phyloP scores from a whole-genome alignment of 2,329 filamentous ascomycete genomes.

The Fusarium citri region DNA sequence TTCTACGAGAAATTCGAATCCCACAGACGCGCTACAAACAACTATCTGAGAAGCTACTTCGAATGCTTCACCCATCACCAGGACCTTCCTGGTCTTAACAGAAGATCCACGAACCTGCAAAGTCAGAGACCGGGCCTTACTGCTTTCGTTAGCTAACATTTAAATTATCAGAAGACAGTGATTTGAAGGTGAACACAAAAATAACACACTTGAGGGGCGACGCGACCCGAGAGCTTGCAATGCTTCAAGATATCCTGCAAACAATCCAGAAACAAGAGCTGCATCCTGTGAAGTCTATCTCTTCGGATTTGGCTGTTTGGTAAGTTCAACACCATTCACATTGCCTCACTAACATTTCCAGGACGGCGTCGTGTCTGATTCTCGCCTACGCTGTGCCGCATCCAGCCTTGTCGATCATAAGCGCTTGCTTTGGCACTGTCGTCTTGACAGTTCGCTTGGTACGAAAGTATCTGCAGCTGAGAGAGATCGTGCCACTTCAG shows the following conservation, averaged over 20 bases:
- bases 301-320: background rate
- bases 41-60: background rate
- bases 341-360: background rate
- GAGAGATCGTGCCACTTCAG: background rate
- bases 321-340: accelerated
- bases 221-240: accelerated
- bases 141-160: background rate
- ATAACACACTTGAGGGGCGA: accelerated
- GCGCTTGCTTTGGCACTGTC: accelerated
- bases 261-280: background rate
- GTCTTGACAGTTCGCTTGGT: accelerated
- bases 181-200: accelerated
- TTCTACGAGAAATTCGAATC: background rate
- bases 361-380: background rate
- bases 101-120: background rate
- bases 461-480: background rate
- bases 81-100: background rate
- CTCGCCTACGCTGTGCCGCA: background rate
- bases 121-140: background rate
- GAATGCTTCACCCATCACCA: accelerated
- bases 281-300: background rate
- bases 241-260: background rate
- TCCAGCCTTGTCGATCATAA: accelerated
- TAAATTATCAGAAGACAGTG: background rate
- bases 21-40: background rate